Conservation (phyloP, 306 rosid genomes). For the Nissolia schottii region DNA sequence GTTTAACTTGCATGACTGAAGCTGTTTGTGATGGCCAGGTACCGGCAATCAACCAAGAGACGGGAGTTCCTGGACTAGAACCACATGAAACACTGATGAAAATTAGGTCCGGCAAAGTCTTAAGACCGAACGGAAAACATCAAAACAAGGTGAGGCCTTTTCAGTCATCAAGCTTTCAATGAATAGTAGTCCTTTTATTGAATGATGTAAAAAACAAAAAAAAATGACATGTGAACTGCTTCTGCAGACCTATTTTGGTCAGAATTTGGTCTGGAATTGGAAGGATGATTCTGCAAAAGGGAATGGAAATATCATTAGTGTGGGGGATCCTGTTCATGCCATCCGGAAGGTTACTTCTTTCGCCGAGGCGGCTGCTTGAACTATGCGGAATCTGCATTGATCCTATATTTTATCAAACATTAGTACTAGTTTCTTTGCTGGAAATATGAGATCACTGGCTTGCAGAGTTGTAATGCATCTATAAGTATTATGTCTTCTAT, state of each 20-base stretch:
- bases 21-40: conserved; percentile 41
- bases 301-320: conserved; percentile 42
- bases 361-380: conserved; percentile 67
- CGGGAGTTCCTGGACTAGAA: conserved; percentile 59
- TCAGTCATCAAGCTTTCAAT: conserved; percentile 6
- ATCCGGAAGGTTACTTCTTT: conserved; percentile 46
- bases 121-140: conserved; percentile 57
- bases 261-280: conserved; percentile 70
- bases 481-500: background rate
- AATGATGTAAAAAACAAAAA: no score
- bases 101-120: conserved; percentile 55
- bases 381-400: background rate
- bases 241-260: conserved; percentile 79
- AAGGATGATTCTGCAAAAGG: conserved; percentile 32
- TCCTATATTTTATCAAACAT: background rate
- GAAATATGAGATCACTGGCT: background rate
- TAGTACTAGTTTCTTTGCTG: background rate
- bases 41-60: conserved; percentile 68
- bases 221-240: conserved; percentile 6
- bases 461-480: conserved; percentile 1
- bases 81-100: conserved; percentile 53
- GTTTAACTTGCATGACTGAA: conserved; percentile 8
- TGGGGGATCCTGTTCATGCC: conserved; percentile 63
- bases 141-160: conserved; percentile 54
- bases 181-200: background rate